A percentile compares a stretch with the other conserved stretches of the same genome.
Conservation (phyloP, 257 asterid genomes). For the Lavandula angustifolia region DNA sequence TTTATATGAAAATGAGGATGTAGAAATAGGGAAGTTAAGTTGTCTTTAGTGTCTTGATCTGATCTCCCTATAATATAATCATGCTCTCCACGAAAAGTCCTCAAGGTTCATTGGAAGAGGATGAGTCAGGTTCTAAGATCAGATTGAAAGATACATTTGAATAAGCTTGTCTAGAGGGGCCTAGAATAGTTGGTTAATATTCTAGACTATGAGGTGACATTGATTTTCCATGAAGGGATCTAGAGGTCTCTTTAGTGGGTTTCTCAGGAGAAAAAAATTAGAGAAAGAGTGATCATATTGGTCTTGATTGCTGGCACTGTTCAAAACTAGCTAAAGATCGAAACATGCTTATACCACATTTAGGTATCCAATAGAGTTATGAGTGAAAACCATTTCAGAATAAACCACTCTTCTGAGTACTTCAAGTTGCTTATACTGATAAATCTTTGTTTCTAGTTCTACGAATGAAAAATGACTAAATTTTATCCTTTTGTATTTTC, state of each 20-base stretch:
- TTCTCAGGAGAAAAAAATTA: background rate
- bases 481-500: constrained; percentile 32
- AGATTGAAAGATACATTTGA: background rate
- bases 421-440: constrained; percentile 22
- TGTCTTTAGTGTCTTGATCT: background rate
- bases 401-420: constrained; percentile 15
- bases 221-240: constrained; percentile 16
- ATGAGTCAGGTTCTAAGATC: constrained; percentile 12
- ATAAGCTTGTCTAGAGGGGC: background rate
- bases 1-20: constrained; percentile 9
- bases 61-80: constrained; percentile 14
- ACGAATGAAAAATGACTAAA: constrained; percentile 30
- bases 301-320: constrained; percentile 1
- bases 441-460: background rate
- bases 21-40: background rate
- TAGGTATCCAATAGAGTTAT: background rate
- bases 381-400: constrained; percentile 1
- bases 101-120: background rate
- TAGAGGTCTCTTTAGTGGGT: constrained; percentile 17
- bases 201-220: constrained; percentile 1
- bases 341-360: background rate
- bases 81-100: constrained; percentile 1
- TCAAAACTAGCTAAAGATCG: constrained; percentile 17
- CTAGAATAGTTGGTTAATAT: constrained; percentile 7
- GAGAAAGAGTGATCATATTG: background rate